These are phyloP conservation scores for Aotearoamyces nothofagi DNA, from an alignment of 2,329 filamentous ascomycete species.

Conservation along the genomic window DNA sequence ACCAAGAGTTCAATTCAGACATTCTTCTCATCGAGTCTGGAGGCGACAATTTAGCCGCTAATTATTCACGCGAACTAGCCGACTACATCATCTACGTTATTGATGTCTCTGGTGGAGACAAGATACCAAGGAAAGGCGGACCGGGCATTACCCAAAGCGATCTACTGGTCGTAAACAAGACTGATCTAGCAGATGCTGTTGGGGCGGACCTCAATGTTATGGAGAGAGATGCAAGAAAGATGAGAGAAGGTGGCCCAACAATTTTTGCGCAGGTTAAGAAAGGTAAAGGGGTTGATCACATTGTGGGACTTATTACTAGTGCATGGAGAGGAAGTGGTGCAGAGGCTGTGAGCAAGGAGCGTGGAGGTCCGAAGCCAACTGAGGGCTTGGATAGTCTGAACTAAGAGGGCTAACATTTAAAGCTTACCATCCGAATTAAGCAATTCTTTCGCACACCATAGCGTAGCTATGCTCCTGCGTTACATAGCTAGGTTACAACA, in stretches of 20 bases:
- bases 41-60: conserved; percentile 91
- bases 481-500: too few relatives aligned
- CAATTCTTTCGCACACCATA: too few relatives aligned
- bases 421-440: too few relatives aligned
- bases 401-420: too few relatives aligned
- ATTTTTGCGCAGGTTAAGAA: conserved; percentile 98
- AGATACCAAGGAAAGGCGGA: conserved; percentile 89
- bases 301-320: conserved; percentile 75
- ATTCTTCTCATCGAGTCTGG: conserved; percentile 89
- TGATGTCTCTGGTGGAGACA: conserved; percentile 90
- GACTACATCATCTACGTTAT: conserved; percentile 99
- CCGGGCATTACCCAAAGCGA: conserved; percentile 96
- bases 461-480: too few relatives aligned
- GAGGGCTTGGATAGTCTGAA: conserved; percentile 34
- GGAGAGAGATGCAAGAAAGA: conserved; percentile 88
- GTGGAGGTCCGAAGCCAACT: conserved; percentile 42
- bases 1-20: conserved; percentile 65
- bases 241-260: conserved; percentile 88
- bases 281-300: conserved; percentile 68
- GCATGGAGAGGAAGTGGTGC: conserved; percentile 89
- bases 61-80: conserved; percentile 87
- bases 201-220: conserved; percentile 86
- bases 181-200: conserved; percentile 77
- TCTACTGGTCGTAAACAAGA: conserved; percentile 91
- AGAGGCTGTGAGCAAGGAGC: conserved; percentile 36